phyloP scores from a whole-genome alignment of 2,329 filamentous ascomycete genomes.

The Hypoxylon sp. region DNA sequence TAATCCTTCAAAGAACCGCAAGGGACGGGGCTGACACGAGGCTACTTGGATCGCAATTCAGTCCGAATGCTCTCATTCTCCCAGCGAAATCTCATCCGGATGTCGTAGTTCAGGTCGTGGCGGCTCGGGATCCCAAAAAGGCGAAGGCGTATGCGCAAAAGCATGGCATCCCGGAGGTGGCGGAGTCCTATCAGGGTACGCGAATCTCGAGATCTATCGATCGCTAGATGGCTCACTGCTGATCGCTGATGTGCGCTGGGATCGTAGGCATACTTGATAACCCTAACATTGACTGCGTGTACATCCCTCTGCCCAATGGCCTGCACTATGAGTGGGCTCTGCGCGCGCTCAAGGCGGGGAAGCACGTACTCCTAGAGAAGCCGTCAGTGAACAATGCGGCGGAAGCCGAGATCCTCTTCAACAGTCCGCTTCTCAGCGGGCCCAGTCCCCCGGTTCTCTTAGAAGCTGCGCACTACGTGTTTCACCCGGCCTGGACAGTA shows the following conservation, averaged over 20 bases:
- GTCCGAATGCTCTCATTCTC: conserved; percentile 60
- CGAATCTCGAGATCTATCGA: neutral
- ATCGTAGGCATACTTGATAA: conserved; percentile 58
- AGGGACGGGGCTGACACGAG: neutral
- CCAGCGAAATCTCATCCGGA: conserved; percentile 69
- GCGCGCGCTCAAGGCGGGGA: conserved; percentile 63
- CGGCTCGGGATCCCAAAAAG: conserved; percentile 64
- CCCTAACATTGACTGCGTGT: conserved; percentile 63
- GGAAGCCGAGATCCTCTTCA: conserved; percentile 64
- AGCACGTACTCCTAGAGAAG: conserved; percentile 71
- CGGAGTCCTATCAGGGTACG: conserved; percentile 65
- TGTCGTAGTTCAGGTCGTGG: conserved; percentile 67
- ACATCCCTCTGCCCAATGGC: conserved; percentile 64
- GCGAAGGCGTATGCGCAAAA: conserved; percentile 67
- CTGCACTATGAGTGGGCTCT: conserved; percentile 64
- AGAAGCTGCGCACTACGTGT: conserved; percentile 68
- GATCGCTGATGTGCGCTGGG: neutral
- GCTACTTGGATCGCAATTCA: conserved; percentile 38
- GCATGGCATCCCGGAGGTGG: conserved; percentile 65
- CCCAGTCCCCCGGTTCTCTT: conserved; percentile 62
- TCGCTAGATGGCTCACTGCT: neutral
- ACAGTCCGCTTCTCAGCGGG: conserved; percentile 53
- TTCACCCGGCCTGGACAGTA: conserved; percentile 64
- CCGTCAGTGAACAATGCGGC: conserved; percentile 62
- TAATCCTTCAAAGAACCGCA: conserved; percentile 1